These are phyloP conservation scores for Ophiostoma novo-ulmi DNA, from an alignment of 2,329 filamentous ascomycete genomes.

Conservation along the genomic window DNA sequence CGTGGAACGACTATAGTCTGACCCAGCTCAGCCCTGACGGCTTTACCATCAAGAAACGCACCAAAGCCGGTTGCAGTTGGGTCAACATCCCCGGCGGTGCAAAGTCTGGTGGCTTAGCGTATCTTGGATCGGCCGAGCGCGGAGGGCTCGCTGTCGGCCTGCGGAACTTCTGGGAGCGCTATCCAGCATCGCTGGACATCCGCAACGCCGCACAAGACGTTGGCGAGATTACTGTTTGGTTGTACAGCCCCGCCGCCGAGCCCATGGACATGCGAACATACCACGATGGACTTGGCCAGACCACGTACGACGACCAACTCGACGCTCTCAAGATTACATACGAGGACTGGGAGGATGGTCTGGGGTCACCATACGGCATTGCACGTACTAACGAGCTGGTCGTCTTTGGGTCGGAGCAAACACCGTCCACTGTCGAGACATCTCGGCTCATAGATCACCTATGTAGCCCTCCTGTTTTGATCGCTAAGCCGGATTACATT, in stretches of 20 bases:
- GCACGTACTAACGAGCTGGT: constrained; percentile 3
- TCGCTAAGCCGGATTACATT: not conserved
- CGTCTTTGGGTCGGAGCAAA: not conserved
- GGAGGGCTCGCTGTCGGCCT: not conserved
- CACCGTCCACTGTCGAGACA: not conserved
- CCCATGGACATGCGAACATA: constrained; percentile 4
- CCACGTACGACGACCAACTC: constrained; percentile 5
- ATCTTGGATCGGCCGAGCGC: not conserved
- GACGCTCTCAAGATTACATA: constrained; percentile 11
- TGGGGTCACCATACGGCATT: constrained; percentile 1
- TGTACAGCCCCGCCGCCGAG: not conserved
- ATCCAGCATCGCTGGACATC: not conserved
- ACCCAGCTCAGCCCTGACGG: not conserved
- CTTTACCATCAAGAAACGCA: constrained; percentile 1
- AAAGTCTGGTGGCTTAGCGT: not conserved
- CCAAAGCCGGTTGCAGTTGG: constrained; percentile 2
- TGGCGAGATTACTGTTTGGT: not conserved
- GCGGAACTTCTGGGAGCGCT: constrained; percentile 11
- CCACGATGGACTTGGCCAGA: constrained; percentile 8
- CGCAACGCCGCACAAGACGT: not conserved
- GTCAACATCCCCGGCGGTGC: not conserved
- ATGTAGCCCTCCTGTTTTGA: not conserved
- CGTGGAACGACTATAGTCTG: constrained; percentile 5
- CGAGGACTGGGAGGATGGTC: constrained; percentile 2
- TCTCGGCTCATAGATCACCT: not conserved